phyloP scores from a whole-genome alignment of 352 stramenopile genomes.

The Pythium apleroticum region DNA sequence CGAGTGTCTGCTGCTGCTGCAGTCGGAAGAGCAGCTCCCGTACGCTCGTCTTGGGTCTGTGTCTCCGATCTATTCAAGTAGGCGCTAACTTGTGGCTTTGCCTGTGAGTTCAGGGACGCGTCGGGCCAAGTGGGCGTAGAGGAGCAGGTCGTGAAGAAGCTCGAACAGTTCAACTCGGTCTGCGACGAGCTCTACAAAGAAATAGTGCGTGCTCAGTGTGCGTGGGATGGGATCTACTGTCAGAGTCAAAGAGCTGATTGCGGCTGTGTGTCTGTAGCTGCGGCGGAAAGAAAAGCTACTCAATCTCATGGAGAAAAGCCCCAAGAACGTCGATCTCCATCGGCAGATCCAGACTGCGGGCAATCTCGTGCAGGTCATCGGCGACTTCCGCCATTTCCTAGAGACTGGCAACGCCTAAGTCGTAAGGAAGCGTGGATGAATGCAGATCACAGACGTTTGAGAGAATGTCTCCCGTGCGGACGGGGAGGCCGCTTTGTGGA shows the following conservation, averaged over 20 bases:
- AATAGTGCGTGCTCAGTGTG: slow-evolving; percentile 48
- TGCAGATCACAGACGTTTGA: neutral
- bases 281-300: slow-evolving; percentile 81
- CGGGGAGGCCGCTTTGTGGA: neutral
- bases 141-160: slow-evolving; percentile 83
- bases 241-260: neutral
- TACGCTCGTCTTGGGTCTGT: slow-evolving; percentile 27
- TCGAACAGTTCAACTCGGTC: slow-evolving; percentile 88
- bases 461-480: neutral
- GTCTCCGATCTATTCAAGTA: neutral
- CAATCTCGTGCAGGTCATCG: slow-evolving; percentile 80
- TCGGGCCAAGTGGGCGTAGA: slow-evolving; percentile 43
- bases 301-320: slow-evolving; percentile 83
- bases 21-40: slow-evolving; percentile 73
- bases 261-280: slow-evolving; percentile 39
- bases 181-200: slow-evolving; percentile 89
- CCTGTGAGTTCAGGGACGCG: slow-evolving; percentile 28
- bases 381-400: slow-evolving; percentile 81
- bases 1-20: slow-evolving; percentile 74
- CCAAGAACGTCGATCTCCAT: slow-evolving; percentile 83
- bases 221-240: too few species aligned
- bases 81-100: neutral
- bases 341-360: slow-evolving; percentile 84
- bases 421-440: slow-evolving; percentile 15
- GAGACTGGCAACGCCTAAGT: slow-evolving; percentile 44